Evolutionary conservation across 306 rosid species (phyloP).

Genomic region (Canavalia gladiata): DNA sequence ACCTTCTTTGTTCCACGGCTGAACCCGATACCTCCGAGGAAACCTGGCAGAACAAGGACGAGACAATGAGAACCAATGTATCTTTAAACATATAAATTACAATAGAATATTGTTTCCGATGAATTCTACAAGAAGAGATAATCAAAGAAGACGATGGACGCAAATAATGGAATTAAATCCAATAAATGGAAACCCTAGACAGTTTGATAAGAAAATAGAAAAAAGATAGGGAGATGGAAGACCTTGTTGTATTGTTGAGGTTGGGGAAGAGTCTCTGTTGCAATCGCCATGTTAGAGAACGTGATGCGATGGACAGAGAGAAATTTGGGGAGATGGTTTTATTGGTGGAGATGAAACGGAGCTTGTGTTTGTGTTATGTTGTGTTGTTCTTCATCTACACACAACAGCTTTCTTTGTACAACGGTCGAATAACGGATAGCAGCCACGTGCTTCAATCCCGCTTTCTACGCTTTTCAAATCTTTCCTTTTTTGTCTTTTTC

Average conservation of each 20-base stretch:
- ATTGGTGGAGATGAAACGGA: neutral
- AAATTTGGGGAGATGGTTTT: constrained; percentile 1
- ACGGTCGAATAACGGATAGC: constrained; percentile 83
- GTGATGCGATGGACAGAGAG: neutral
- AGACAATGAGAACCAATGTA: neutral
- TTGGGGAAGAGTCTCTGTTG: constrained; percentile 74
- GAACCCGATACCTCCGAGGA: constrained; percentile 74
- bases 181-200: constrained; percentile 48
- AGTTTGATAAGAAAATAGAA: neutral
- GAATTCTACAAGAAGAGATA: neutral
- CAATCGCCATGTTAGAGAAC: constrained; percentile 69
- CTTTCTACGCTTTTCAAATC: constrained; percentile 59
- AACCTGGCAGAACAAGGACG: constrained; percentile 55
- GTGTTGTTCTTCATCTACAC: constrained; percentile 3
- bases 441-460: constrained; percentile 67
- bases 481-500: neutral
- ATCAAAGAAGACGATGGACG: neutral
- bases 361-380: neutral
- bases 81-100: no score
- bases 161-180: no score
- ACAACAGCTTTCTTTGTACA: constrained; percentile 49
- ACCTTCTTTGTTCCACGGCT: constrained; percentile 75
- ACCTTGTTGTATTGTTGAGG: constrained; percentile 70
- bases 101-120: neutral
- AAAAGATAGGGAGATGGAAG: neutral